A percentile compares a stretch with the other conserved stretches of the same genome.
Conservation (phyloP, 208 protist species). For the Acanthamoeba healyi region DNA sequence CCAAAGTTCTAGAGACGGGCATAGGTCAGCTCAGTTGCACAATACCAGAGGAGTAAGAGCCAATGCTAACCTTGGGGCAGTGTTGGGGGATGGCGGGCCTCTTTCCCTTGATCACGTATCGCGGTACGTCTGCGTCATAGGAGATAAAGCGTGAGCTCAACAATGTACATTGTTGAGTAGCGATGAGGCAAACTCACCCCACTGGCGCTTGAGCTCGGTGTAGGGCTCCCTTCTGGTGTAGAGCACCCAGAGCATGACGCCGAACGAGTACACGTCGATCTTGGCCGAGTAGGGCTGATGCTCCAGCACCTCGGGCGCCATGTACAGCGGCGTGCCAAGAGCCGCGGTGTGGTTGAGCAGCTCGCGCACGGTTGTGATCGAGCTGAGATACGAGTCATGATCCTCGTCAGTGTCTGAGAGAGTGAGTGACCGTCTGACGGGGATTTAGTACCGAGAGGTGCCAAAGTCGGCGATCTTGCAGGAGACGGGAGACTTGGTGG, state of each 20-base stretch:
- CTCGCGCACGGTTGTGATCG: slow-evolving; percentile 4
- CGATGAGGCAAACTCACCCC: not conserved
- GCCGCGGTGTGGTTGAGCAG: slow-evolving; percentile 58
- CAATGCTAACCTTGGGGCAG: slow-evolving; percentile 66
- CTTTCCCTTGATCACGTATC: slow-evolving; percentile 8
- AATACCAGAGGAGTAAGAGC: not conserved
- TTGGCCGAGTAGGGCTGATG: slow-evolving; percentile 64
- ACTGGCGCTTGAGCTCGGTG: slow-evolving; percentile 13
- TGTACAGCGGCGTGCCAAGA: slow-evolving; percentile 66
- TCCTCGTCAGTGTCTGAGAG: not conserved
- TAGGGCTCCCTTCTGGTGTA: slow-evolving; percentile 64
- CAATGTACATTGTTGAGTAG: not conserved
- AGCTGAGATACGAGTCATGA: not conserved
- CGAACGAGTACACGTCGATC: slow-evolving; percentile 58
- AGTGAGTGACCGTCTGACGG: not conserved
- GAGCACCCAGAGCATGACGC: slow-evolving; percentile 35
- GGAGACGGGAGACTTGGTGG: slow-evolving; percentile 26
- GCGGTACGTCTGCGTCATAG: not conserved
- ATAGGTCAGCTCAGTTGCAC: not conserved
- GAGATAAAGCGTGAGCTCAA: not conserved
- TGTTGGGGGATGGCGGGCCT: slow-evolving; percentile 40
- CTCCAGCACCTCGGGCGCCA: slow-evolving; percentile 61
- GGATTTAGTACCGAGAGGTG: not conserved
- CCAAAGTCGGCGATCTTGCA: slow-evolving; percentile 73
- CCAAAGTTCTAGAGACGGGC: not conserved